Evolutionary conservation across 306 rosid species (phyloP).

Genomic region (Acacia acuminata): DNA sequence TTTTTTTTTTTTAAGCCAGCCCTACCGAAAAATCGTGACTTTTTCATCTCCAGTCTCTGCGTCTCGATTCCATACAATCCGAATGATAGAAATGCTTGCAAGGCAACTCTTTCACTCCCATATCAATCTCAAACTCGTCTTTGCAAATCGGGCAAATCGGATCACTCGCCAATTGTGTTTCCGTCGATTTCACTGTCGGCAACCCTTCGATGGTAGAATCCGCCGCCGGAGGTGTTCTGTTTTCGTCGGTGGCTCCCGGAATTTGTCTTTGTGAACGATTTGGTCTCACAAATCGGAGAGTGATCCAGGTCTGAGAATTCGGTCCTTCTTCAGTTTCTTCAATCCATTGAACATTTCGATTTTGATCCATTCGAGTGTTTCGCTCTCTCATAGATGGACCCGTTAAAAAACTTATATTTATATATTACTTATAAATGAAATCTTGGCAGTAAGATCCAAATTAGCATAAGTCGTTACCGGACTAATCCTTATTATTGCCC

Average conservation of each 20-base stretch:
- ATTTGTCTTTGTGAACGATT: constrained; percentile 18
- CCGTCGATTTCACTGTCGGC: constrained; percentile 45
- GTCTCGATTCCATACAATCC: too few species aligned
- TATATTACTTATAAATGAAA: too few species aligned
- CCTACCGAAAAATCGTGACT: too few species aligned
- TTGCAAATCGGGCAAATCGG: constrained; percentile 73
- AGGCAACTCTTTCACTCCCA: constrained; percentile 62
- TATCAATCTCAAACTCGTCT: constrained; percentile 60
- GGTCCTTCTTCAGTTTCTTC: constrained; percentile 15
- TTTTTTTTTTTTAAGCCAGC: too few species aligned
- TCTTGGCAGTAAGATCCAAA: too few species aligned
- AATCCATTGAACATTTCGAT: constrained; percentile 29
- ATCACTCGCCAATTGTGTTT: constrained; percentile 39
- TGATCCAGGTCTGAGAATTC: constrained; percentile 48
- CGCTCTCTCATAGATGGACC: constrained; percentile 35
- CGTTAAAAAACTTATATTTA: too few species aligned
- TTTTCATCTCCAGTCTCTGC: too few species aligned
- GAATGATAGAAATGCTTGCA: constrained; percentile 81
- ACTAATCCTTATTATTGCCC: too few species aligned
- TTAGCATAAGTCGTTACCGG: neutral
- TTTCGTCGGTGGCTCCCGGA: neutral
- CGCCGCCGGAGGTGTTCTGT: constrained; percentile 41
- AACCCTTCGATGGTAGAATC: constrained; percentile 39
- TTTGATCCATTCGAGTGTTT: constrained; percentile 2
- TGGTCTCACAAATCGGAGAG: constrained; percentile 41